phyloP scores from a whole-genome alignment of 2,329 filamentous ascomycete genomes.

The Penicillium brasilianum region DNA sequence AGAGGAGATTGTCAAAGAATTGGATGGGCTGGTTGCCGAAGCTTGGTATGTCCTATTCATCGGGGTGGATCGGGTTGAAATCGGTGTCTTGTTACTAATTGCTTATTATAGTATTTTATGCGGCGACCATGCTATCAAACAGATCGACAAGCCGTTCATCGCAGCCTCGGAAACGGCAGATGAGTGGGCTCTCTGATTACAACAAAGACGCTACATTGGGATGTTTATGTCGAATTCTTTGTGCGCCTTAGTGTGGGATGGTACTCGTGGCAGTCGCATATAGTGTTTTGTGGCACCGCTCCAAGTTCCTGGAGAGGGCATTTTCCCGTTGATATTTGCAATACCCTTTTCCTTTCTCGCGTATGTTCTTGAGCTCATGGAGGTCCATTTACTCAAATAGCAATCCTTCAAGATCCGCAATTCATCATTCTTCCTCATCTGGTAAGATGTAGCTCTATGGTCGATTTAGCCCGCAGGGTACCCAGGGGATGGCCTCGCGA shows the following conservation, averaged over 20 bases:
- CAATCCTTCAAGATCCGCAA: background rate
- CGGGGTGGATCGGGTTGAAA: background rate
- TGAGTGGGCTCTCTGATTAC: constrained; percentile 74
- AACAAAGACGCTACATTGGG: background rate
- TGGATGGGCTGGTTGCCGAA: constrained; percentile 89
- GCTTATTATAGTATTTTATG: constrained; percentile 74
- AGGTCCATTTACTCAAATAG: background rate
- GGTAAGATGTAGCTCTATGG: background rate
- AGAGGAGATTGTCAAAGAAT: constrained; percentile 82
- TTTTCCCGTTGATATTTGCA: constrained; percentile 10
- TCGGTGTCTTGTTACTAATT: constrained; percentile 26
- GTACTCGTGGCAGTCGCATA: background rate
- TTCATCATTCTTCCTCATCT: background rate
- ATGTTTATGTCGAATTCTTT: background rate
- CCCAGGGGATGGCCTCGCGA: no score
- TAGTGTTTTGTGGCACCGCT: background rate
- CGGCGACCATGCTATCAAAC: constrained; percentile 91
- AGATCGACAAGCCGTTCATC: constrained; percentile 92
- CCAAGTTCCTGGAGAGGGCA: background rate
- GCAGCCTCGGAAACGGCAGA: constrained; percentile 71
- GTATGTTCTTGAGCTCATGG: background rate
- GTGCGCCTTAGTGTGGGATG: background rate
- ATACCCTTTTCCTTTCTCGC: constrained; percentile 16
- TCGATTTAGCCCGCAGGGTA: no score
- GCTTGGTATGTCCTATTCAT: constrained; percentile 70